Base-by-base conservation (phyloP, 2,329 filamentous ascomycete species). In the Alternaria dauci region DNA sequence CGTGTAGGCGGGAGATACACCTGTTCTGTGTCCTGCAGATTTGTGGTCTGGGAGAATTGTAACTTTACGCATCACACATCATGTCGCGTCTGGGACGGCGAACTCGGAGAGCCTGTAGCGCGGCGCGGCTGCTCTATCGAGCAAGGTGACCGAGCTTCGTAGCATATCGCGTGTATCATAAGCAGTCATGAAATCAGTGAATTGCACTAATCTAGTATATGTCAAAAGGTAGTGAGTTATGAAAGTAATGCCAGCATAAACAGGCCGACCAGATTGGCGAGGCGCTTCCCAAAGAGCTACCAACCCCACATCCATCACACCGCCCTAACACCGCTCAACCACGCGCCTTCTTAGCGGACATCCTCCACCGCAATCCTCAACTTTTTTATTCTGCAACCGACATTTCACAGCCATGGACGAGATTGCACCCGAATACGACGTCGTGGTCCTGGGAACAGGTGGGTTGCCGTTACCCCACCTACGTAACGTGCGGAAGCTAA, bases 361-460 rank as follows among this genome's bases (percentile, higher is more conserved):
- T 62, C 69, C 66, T 67, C 65, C 61, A 65, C 66, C 65, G 66
- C 65, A 66, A 65, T 65, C 63, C 46, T 51, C 59, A 47, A 53
- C 66, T 62, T 64, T 60, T 55, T 61, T 43, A 61, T 59, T 56
- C 46, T 38, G 66, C 62, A 62, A 53, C 47, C 57, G 39, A 52
- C 32, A 46, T 53, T 47, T 44, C 14, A 58, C 58, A 82, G 87
- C 66, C 83, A 98, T 98, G 95, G 95, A 98, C 79, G 95, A 98
- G 83, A 97, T 99, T 79, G 93, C 94, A 72, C 92, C 93, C 79
- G 94, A 97, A 83, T 99, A 99, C 87, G 95, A 99, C 87, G 92
- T 97, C 81, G 89, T 99, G 79, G 95, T 99, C 80, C 89, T 99
- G 80, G 95, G 95, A 87, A 99, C 95, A 81, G 94, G 93, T 97